Base-by-base conservation (phyloP, 2,329 filamentous ascomycete species). In the Sarocladium oryzae region DNA sequence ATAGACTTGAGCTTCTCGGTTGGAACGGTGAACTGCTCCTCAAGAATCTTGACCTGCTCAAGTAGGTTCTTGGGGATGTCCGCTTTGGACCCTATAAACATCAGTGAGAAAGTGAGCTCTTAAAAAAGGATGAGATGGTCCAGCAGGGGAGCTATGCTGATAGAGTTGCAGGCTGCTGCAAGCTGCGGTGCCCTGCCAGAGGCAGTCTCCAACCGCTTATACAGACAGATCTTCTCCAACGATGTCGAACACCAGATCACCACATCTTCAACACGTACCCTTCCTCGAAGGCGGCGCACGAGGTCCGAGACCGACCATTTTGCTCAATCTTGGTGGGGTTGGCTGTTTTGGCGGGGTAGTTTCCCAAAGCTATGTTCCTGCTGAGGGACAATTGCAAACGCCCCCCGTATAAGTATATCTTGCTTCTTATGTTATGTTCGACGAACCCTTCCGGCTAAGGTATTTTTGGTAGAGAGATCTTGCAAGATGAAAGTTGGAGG, bases 1-100 rank as follows among this genome's bases (percentile, higher is more conserved):
- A 99, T 91, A 58, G 86, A 71, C 79, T 97, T 97, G 52, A 97
- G 82, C 74, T 88, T 95, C 33, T 79, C 71, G 1, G 78, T 78
- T 57, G 86, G 80, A 41, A 97, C 83, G 10, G 84, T 87, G 70
- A 99, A 96, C 51, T 86, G 69, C 53, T 90, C 79, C 74, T 97
- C 93, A 21, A 97, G 79, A 55, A 81, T 77, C 67, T 88, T 84
- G 64, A 97, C 91, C 72, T 96, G 86, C 33, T 71, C 66, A 50
- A 89, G 74, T 57, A 96, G 80, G 69, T 89, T 84, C 73, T 89
- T 87, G 57, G 92, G 91, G 69, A 96, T 80, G 74, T 96, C 89
- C 68, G 85, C 84, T 82, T 93, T 89, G 56, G 91, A 95, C 66
- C 89, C 90, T 95, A 58, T 50, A 55, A 59, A 55, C 10, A n/a